phyloP scores from a whole-genome alignment of 179 eudicot genomes.

The Silene noctiflora region DNA sequence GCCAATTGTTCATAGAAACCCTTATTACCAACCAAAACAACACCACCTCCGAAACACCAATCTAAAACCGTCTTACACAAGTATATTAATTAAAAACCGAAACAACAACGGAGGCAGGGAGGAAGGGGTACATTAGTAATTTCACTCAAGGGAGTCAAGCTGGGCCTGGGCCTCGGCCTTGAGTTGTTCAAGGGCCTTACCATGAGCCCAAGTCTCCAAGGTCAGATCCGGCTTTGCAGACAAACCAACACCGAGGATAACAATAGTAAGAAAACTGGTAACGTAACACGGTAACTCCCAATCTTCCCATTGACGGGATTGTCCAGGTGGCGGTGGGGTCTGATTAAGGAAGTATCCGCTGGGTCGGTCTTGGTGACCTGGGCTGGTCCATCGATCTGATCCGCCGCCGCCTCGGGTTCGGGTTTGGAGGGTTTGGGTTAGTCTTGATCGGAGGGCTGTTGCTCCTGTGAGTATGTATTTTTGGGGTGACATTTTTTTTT shows the following conservation, averaged over 20 bases:
- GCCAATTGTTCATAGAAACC: not conserved
- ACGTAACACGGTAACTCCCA: constrained; percentile 95
- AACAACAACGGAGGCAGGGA: not conserved
- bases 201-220: constrained; percentile 92
- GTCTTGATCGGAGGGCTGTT: constrained; percentile 52
- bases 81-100: not conserved
- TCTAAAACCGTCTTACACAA: no score
- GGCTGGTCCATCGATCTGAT: constrained; percentile 56
- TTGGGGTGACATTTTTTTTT: constrained; percentile 46
- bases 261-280: constrained; percentile 79
- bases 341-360: constrained; percentile 82
- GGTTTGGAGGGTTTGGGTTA: constrained; percentile 51
- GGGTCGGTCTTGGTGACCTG: constrained; percentile 90
- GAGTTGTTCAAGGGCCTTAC: constrained; percentile 80
- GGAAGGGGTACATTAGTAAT: not conserved
- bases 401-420: constrained; percentile 49
- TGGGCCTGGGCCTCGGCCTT: constrained; percentile 35
- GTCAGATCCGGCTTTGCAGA: constrained; percentile 86
- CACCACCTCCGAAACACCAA: not conserved
- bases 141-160: constrained; percentile 30
- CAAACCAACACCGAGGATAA: constrained; percentile 83
- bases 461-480: constrained; percentile 52
- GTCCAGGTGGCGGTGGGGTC: constrained; percentile 70
- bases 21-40: not conserved
- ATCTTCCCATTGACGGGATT: constrained; percentile 83